phyloP scores from a whole-genome alignment of 306 rosid species.

The Cucumis hystrix region DNA sequence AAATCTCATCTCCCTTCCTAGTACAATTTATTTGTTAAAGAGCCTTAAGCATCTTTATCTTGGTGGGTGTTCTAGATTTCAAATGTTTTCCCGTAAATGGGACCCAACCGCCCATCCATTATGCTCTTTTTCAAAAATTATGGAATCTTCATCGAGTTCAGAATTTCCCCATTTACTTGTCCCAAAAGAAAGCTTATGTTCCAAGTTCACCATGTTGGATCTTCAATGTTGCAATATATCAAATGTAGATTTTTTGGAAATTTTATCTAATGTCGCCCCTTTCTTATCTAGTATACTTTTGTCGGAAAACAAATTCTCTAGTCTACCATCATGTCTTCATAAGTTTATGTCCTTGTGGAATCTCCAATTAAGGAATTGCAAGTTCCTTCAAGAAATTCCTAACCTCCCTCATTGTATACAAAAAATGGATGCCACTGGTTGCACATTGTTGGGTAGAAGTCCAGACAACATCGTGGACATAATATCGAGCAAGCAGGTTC shows the following conservation, averaged over 20 bases:
- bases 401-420: neutral
- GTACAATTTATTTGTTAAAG: neutral
- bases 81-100: neutral
- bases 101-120: neutral
- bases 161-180: neutral
- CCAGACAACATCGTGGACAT: neutral
- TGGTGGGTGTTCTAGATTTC: neutral
- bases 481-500: neutral
- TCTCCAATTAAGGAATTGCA: neutral
- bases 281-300: neutral
- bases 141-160: neutral
- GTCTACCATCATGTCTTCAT: neutral
- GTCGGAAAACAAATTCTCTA: neutral
- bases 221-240: neutral
- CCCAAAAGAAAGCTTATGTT: neutral
- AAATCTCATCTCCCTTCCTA: neutral
- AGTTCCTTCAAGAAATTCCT: neutral
- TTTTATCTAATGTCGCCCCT: neutral
- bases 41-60: neutral
- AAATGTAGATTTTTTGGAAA: neutral
- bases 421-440: neutral
- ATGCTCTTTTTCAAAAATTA: neutral
- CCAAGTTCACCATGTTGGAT: neutral
- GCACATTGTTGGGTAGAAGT: neutral
- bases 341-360: neutral